A percentile compares a stretch with the other conserved stretches of the same genome.
Evolutionary conservation across 495 filamentous ascomycete species (phyloP).

Genomic region (Bombardia bombarda): DNA sequence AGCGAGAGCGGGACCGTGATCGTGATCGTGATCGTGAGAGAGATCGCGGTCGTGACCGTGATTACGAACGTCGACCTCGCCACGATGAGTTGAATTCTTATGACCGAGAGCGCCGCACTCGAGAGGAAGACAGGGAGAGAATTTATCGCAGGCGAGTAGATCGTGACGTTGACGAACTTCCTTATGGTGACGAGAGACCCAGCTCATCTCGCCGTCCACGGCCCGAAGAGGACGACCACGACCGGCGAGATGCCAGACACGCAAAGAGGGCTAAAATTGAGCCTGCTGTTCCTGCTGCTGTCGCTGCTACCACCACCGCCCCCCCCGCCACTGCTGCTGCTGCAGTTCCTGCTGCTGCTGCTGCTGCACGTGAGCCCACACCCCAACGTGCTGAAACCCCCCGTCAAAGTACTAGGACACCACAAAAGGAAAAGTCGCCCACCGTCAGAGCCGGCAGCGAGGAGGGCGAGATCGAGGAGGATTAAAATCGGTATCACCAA

Average conservation of each 20-base stretch:
- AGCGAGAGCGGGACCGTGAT: conserved; percentile 30
- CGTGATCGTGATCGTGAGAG: conserved; percentile 30
- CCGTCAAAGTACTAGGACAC: conserved; percentile 47
- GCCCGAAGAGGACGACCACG: conserved; percentile 69
- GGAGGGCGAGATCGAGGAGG: conserved; percentile 97
- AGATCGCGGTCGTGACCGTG: conserved; percentile 32
- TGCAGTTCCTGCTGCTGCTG: too few relatives aligned
- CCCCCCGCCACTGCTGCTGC: too few relatives aligned
- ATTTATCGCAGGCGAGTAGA: conserved; percentile 75
- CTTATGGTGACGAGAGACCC: conserved; percentile 74
- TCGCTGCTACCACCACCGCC: too few relatives aligned
- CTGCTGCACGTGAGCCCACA: conserved; percentile 56
- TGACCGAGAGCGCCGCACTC: conserved; percentile 65
- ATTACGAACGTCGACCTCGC: conserved; percentile 32
- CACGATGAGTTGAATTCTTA: conserved; percentile 47
- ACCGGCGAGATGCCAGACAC: conserved; percentile 4
- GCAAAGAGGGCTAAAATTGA: conserved; percentile 54
- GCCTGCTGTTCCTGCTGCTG: too few relatives aligned
- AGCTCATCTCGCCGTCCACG: conserved; percentile 54
- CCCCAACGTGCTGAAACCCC: conserved; percentile 36
- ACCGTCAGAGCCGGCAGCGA: conserved; percentile 78
- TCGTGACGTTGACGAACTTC: conserved; percentile 68
- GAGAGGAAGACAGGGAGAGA: conserved; percentile 79
- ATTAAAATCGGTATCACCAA: conserved; percentile 32
- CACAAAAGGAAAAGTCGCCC: conserved; percentile 55